Percentiles rank a stretch among this genome's conserved stretches.
Conservation (phyloP, 83 land plant genomes). For the Larix sibirica region DNA sequence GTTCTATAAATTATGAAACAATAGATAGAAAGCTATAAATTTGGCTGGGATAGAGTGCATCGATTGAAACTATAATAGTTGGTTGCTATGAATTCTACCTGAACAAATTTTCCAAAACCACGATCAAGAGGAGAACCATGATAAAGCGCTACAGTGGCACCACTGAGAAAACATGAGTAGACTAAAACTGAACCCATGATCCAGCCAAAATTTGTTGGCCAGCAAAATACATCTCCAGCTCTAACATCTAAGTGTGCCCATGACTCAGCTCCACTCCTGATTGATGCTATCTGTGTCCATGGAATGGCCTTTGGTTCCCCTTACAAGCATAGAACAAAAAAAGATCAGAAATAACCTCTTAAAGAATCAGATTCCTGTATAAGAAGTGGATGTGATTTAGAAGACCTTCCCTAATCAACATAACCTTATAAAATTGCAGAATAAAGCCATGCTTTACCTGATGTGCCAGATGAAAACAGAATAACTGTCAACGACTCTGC, state of each 20-base stretch:
- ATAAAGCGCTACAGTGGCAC: constrained; percentile 86
- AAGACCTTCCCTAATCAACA: constrained; percentile 12
- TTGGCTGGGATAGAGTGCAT: background rate
- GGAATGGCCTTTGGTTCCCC: constrained; percentile 99
- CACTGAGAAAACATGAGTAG: constrained; percentile 64
- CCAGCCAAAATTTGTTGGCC: constrained; percentile 99
- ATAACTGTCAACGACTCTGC: constrained; percentile 64
- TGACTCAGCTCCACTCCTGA: constrained; percentile 75
- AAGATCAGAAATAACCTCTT: background rate
- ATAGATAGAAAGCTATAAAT: background rate
- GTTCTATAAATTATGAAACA: background rate
- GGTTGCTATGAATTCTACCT: constrained; percentile 44
- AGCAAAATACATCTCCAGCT: constrained; percentile 72
- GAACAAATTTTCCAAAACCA: constrained; percentile 92
- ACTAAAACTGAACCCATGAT: constrained; percentile 84
- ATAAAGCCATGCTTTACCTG: constrained; percentile 53
- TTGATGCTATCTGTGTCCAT: constrained; percentile 86
- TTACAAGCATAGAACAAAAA: constrained; percentile 18
- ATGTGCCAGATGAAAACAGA: constrained; percentile 96
- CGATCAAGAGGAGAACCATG: constrained; percentile 92
- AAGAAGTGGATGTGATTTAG: constrained; percentile 4
- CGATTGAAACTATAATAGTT: background rate
- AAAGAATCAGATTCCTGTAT: background rate
- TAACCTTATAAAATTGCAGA: background rate
- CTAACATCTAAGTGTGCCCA: constrained; percentile 82